phyloP scores from a whole-genome alignment of 768 basidiomycete species.

The Lactarius sanguifluus region DNA sequence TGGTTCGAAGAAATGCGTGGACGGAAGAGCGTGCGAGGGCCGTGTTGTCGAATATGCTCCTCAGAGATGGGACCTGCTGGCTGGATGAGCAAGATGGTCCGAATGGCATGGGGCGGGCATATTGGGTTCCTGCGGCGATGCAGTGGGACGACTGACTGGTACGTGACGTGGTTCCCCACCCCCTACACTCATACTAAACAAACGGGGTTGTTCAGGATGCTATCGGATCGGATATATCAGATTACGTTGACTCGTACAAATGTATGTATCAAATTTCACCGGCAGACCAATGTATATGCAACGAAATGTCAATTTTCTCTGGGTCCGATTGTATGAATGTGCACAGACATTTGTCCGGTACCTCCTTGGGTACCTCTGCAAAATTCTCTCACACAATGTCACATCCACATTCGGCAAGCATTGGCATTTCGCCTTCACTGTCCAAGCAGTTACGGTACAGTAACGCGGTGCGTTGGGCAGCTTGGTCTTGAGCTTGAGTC shows the following conservation, averaged over 20 bases:
- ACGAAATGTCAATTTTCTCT: no score
- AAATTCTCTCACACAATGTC: no score
- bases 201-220: background rate
- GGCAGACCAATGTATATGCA: no score
- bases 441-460: no score
- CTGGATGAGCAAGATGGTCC: constrained; percentile 79
- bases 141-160: constrained; percentile 67
- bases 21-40: constrained; percentile 68
- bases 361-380: no score
- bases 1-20: constrained; percentile 72
- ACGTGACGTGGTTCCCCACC: background rate
- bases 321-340: no score
- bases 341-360: no score
- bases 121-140: constrained; percentile 90
- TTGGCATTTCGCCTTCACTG: no score
- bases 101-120: constrained; percentile 55
- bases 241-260: background rate
- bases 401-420: no score
- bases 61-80: constrained; percentile 93
- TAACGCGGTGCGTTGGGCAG: no score
- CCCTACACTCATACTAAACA: background rate
- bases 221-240: background rate
- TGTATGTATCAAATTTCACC: background rate
- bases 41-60: constrained; percentile 86
- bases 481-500: no score